Base-by-base conservation (phyloP, 2,329 filamentous ascomycete species). In the Cladosporium austrohemisphaericum region DNA sequence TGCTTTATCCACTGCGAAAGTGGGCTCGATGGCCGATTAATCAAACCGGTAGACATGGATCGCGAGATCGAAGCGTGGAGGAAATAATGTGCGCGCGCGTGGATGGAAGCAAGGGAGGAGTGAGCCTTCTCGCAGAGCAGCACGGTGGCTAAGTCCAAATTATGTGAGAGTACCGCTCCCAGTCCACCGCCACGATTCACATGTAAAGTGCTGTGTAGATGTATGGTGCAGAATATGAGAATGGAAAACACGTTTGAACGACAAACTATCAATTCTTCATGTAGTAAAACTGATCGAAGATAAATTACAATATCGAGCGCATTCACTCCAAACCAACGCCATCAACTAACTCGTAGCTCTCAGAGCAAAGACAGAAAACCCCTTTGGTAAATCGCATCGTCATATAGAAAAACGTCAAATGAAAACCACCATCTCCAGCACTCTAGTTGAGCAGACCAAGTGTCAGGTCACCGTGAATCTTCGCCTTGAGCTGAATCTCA, bases 391-490 rank as follows among this genome's bases (percentile, higher is more conserved):
- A 11, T 19, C 19, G 16, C 19, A 11, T 44, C 41, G 41, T 44
- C 41, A 44, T n/a, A n/a, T n/a, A n/a, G n/a, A n/a, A 29, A 29
- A 35, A 25, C 41, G n/a, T 44, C 29, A 35, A 23, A n/a, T 32
- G 22, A n/a, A 26, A 45, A 35, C 3, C 9, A 35, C 26, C 28
- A 20, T 19, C 11, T 23, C 22, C 22, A 46, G 14, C 47, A 18
- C 11, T 53, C 55, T 61, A 65, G 52, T 66, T 65, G 41, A 77
- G 68, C 58, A 77, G 59, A 62, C 74, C 78, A 47, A 83, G 62
- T n/a, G 80, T 82, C 52, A 83, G 67, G 59, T 83, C 79, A 68
- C 79, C 79, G 55, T 81, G 78, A 57, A 83, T 82, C 66, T 79
- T 81, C n/a, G 79, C 79, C 70, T 83, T 83, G 38, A 83, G 66